A percentile compares a stretch with the other conserved stretches of the same genome.
phyloP scores from a whole-genome alignment of 768 basidiomycete genomes.

The Dacryopinax primogenitus region DNA sequence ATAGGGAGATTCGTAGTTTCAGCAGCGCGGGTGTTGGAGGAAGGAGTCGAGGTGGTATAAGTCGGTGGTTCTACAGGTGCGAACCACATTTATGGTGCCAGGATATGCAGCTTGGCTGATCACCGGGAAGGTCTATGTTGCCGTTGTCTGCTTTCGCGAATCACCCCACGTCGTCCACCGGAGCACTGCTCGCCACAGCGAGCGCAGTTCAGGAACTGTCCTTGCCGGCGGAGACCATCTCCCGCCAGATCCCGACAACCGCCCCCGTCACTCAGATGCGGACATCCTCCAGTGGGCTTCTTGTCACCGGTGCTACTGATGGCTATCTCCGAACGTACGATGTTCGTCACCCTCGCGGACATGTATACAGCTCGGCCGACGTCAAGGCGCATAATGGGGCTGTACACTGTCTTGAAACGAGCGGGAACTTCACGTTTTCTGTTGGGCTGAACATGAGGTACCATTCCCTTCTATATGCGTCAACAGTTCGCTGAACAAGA shows the following conservation, averaged over 20 bases:
- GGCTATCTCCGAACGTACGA: slow-evolving; percentile 61
- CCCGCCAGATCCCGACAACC: slow-evolving; percentile 17
- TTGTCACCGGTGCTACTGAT: slow-evolving; percentile 32
- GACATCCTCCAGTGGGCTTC: slow-evolving; percentile 10
- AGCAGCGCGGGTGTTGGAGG: slow-evolving; percentile 51
- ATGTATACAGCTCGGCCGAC: slow-evolving; percentile 30
- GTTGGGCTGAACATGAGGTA: slow-evolving; percentile 82
- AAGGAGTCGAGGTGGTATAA: slow-evolving; percentile 74
- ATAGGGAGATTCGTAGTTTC: slow-evolving; percentile 60
- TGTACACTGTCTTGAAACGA: slow-evolving; percentile 65
- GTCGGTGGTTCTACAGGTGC: slow-evolving; percentile 69
- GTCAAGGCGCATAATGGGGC: slow-evolving; percentile 73
- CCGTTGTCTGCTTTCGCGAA: slow-evolving; percentile 14
- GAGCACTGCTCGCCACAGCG: neutral
- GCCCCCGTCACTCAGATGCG: slow-evolving; percentile 17
- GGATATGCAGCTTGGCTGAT: neutral
- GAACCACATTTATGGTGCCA: slow-evolving; percentile 21
- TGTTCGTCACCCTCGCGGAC: slow-evolving; percentile 42
- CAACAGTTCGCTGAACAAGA: neutral
- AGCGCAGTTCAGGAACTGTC: slow-evolving; percentile 5
- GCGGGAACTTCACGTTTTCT: slow-evolving; percentile 70
- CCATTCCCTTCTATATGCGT: slow-evolving; percentile 13
- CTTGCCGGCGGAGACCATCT: neutral
- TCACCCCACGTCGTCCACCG: slow-evolving; percentile 12
- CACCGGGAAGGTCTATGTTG: neutral